Conservation (phyloP, 306 rosid genomes). For the Prunus salicina region DNA sequence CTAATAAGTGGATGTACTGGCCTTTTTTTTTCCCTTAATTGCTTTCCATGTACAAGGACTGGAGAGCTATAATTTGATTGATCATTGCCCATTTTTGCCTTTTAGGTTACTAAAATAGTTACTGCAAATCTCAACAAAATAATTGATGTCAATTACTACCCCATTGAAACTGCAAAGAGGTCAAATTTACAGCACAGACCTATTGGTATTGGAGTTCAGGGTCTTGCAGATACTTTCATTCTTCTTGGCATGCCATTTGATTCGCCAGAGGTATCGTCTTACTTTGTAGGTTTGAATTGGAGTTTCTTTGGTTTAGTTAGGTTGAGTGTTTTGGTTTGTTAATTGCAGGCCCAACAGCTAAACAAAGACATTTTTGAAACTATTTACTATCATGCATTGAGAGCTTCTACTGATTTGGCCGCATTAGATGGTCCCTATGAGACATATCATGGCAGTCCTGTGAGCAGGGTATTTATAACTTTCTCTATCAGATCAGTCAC, state of each 20-base stretch:
- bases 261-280: slow-evolving; percentile 66
- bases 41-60: not conserved
- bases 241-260: slow-evolving; percentile 88
- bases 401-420: slow-evolving; percentile 66
- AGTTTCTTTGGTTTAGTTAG: not conserved
- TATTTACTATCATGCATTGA: slow-evolving; percentile 75
- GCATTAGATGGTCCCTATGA: slow-evolving; percentile 66
- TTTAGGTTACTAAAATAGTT: slow-evolving; percentile 59
- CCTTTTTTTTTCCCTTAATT: not conserved
- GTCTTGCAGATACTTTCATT: slow-evolving; percentile 92
- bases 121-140: slow-evolving; percentile 73
- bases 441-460: slow-evolving; percentile 67
- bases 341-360: slow-evolving; percentile 75
- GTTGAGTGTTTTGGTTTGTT: slow-evolving; percentile 5
- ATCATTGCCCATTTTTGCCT: not conserved
- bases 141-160: slow-evolving; percentile 82
- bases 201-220: slow-evolving; percentile 92
- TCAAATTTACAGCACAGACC: slow-evolving; percentile 83
- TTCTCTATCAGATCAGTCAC: not conserved
- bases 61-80: not conserved
- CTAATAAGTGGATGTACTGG: not conserved
- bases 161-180: slow-evolving; percentile 66
- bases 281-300: not conserved
- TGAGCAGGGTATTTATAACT: slow-evolving; percentile 53
- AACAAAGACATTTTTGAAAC: slow-evolving; percentile 88